Conservation (phyloP, 805 yeast genomes). For the Ogataea minuta region DNA sequence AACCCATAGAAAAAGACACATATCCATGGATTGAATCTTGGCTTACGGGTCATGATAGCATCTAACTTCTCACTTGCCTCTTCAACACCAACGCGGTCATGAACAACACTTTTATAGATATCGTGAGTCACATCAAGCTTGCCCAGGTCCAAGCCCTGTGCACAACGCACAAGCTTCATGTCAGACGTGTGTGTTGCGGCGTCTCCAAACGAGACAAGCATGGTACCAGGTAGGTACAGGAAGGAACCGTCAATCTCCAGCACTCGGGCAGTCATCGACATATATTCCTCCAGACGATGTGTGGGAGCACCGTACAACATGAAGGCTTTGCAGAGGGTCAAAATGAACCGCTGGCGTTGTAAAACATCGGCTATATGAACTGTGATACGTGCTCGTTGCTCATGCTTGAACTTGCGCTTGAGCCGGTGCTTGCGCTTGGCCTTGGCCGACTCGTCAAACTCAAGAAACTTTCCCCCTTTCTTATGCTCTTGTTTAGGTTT, state of each 20-base stretch:
- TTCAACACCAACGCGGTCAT: slow-evolving; percentile 83
- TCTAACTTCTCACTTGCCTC: slow-evolving; percentile 78
- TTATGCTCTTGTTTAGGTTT: slow-evolving; percentile 10
- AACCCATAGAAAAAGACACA: slow-evolving; percentile 79
- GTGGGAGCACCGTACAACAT: slow-evolving; percentile 97
- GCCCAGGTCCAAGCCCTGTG: slow-evolving; percentile 83
- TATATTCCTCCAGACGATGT: slow-evolving; percentile 88
- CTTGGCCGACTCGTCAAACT: slow-evolving; percentile 10
- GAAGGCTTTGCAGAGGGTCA: slow-evolving; percentile 81
- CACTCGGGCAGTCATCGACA: slow-evolving; percentile 89
- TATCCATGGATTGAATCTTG: slow-evolving; percentile 68
- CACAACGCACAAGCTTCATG: slow-evolving; percentile 81
- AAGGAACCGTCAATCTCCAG: slow-evolving; percentile 92
- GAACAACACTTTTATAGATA: slow-evolving; percentile 85
- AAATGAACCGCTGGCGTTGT: slow-evolving; percentile 82
- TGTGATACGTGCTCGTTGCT: slow-evolving; percentile 70
- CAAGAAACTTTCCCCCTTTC: slow-evolving; percentile 5
- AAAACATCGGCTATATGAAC: slow-evolving; percentile 88
- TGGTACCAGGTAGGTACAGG: slow-evolving; percentile 90
- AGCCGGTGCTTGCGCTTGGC: slow-evolving; percentile 25
- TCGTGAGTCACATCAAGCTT: slow-evolving; percentile 80
- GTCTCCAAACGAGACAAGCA: slow-evolving; percentile 93
- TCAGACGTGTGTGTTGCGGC: slow-evolving; percentile 93
- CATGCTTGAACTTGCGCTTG: slow-evolving; percentile 35
- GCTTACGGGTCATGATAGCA: slow-evolving; percentile 56